Conservation (phyloP, 2,329 filamentous ascomycete species). For the Trichoderma semiorbis region DNA sequence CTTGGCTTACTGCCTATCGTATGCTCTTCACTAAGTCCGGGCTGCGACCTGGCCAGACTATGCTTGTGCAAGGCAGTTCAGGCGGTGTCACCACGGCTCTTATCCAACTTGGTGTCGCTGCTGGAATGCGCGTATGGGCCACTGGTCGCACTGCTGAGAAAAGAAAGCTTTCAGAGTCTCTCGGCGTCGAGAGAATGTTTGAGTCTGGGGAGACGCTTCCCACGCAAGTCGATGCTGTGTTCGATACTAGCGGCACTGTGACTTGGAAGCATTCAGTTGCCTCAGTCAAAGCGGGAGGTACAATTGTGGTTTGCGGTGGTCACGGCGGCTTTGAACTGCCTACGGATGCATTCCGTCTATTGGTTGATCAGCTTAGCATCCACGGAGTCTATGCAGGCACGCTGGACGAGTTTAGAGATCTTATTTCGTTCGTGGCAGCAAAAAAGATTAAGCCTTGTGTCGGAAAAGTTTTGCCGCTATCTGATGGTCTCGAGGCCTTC, state of each 20-base stretch:
- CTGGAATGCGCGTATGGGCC: constrained; percentile 7
- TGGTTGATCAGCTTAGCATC: constrained; percentile 4
- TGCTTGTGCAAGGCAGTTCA: constrained; percentile 14
- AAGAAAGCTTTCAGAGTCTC: constrained; percentile 1
- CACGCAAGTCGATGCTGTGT: constrained; percentile 3
- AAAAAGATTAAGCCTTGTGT: constrained; percentile 3
- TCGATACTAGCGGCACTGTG: constrained; percentile 10
- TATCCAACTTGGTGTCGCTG: constrained; percentile 9
- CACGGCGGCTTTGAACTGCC: constrained; percentile 11
- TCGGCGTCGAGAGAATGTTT: constrained; percentile 1
- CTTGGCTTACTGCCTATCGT: constrained; percentile 13
- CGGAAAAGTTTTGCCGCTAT: neutral
- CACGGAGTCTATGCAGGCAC: constrained; percentile 11
- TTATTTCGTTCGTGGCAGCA: constrained; percentile 3
- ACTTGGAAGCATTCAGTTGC: constrained; percentile 13
- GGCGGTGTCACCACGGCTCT: constrained; percentile 12
- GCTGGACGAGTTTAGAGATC: neutral
- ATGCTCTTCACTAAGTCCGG: constrained; percentile 11
- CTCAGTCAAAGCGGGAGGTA: neutral
- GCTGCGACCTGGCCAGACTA: constrained; percentile 7
- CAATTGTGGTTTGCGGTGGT: neutral
- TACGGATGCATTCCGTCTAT: constrained; percentile 2
- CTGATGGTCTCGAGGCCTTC: neutral
- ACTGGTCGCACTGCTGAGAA: constrained; percentile 5
- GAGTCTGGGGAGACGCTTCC: neutral